Evolutionary conservation across 768 basidiomycete genomes (phyloP), one percentile per base, ranked within the genome.

Genomic region (Tylopilus felleus): DNA sequence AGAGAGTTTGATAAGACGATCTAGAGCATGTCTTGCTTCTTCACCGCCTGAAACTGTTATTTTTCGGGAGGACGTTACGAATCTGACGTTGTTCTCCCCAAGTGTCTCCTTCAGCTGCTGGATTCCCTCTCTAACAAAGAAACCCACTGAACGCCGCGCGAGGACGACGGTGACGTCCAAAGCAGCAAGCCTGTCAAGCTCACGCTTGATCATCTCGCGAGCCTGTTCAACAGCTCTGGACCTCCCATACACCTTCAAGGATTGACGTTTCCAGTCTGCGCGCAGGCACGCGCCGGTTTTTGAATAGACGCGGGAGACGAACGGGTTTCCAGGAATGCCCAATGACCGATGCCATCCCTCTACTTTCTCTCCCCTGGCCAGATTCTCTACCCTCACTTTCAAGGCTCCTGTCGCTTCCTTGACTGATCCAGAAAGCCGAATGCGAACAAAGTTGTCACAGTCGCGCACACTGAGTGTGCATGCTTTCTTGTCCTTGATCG

Each of bases 371-470:
- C 84, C 84, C 22, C 71, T 72, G 3, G 75, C 77, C 36, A 85
- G 62, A 48, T 71, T 76, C 63, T 85, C 84, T 0, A 82, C 79
- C 48, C 83, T 71, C 13, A 85, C 83, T 68, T 84, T 85, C 55
- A 86, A 60, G 5, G 75, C 72, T 1, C 84, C 84, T 1, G 79
- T 74, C 2, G 75, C 75, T 58, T 79, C 77, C 66, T 80, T 80
- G 47, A 79, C 77, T 14, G 78, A 71, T 0, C 84, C 83, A 1
- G 70, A 59, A n/a, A 84, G 71, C 5, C 68, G 74, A 38, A 85
- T 73, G 16, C 70, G 65, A 41, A 77, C 72, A 8, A 42, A 44
- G 31, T 62, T 60, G 22, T 58, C 61, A 9, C 22, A 38, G 23
- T 69, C 64, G 21, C 57, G 60, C 5, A 77, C 62, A 33, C 64